These are phyloP conservation scores for Boletus sensibilis DNA, from an alignment of 768 basidiomycete genomes.

Conservation along the genomic window DNA sequence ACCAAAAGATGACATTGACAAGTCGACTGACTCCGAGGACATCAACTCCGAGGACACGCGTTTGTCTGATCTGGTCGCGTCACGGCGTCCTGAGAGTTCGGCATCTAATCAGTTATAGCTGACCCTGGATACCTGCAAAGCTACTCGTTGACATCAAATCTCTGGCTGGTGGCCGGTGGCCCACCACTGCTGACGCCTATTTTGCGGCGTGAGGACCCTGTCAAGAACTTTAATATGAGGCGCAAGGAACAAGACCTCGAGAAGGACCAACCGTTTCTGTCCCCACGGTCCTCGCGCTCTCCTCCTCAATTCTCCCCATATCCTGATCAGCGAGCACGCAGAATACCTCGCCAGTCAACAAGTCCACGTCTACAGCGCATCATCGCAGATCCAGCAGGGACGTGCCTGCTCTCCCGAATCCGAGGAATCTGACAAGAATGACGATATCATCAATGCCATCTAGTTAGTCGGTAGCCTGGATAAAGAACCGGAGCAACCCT, in stretches of 20 bases:
- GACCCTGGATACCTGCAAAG: conserved; percentile 37
- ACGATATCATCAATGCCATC: conserved; percentile 29
- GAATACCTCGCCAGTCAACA: too few relatives aligned
- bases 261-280: too few relatives aligned
- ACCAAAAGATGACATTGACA: conserved; percentile 16
- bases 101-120: conserved; percentile 33
- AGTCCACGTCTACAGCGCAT: background rate
- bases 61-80: conserved; percentile 58
- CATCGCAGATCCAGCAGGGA: conserved; percentile 19
- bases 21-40: conserved; percentile 34
- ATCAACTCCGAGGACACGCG: conserved; percentile 59
- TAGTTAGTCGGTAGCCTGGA: too few relatives aligned
- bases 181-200: conserved; percentile 35
- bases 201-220: conserved; percentile 24
- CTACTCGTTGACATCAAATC: conserved; percentile 43
- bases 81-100: too few relatives aligned
- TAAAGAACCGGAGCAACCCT: conserved; percentile 11
- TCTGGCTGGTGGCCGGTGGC: conserved; percentile 36
- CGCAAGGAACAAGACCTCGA: conserved; percentile 22
- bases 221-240: conserved; percentile 17
- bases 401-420: conserved; percentile 1
- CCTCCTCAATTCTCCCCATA: conserved; percentile 13
- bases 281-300: too few relatives aligned
- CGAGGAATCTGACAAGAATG: too few relatives aligned
- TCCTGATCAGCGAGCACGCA: conserved; percentile 12